Evolutionary conservation across 176 grass and related monocot species (phyloP), one percentile per base, ranked within the genome.

Genomic region (Urochloa ruziziensis): DNA sequence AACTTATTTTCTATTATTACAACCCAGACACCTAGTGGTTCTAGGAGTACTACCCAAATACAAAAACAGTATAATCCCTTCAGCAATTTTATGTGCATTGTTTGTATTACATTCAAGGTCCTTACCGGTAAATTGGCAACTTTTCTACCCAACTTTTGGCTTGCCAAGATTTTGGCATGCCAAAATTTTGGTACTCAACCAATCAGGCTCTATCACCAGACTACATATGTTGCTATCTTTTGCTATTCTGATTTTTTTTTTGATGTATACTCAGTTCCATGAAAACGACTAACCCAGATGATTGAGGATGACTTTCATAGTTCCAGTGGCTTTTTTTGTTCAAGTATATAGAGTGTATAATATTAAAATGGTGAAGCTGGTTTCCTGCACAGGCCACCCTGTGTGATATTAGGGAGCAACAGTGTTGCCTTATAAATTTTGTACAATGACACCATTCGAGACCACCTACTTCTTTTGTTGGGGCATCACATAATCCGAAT

Each of bases 281-380:
- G 37, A 67, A n/a, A n/a, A n/a, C n/a, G 77, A 75, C 48, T 0
- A 81, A 90, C 62, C 79, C 72, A 19, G 54, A 67, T 58, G 79
- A 90, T 52, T 75, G 62, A 66, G 71, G 80, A 40, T 82, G 75
- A 73, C 19, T 35, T 30, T 69, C 11, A 4, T 89, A 62, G 48
- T 57, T 33, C 48, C 61, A 77, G 57, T 58, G 74, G 9, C 16
- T 37, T 47, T 12, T 46, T 46, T 57, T 43, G 14, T 65, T 16
- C 4, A 8, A 40, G 33, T 23, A n/a, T 28, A 57, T 34, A 1
- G 5, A 36, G 15, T 17, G 10, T 33, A 21, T 2, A 71, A 43
- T 80, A 53, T 73, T 23, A 65, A 42, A 24, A 2, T 74, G 18
- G 30, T 18, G 23, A 63, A 64, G 29, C 29, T 21, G 17, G 18